Conservation (phyloP, 116 monocot genomes). For the Iris pallida region DNA sequence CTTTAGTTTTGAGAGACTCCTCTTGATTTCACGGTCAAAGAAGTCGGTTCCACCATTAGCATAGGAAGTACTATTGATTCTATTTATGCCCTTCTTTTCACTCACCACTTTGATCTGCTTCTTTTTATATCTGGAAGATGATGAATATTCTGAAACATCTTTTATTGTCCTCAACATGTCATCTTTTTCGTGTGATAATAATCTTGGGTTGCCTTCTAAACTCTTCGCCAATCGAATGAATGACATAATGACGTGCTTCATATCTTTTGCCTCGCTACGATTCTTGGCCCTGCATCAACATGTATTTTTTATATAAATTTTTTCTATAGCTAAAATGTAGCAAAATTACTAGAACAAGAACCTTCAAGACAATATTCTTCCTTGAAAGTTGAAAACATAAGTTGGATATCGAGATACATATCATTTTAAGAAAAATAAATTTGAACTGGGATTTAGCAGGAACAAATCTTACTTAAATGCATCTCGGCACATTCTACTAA, state of each 20-base stretch:
- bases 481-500: slow-evolving; percentile 85
- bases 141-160: slow-evolving; percentile 48
- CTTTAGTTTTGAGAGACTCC: slow-evolving; percentile 75
- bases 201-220: slow-evolving; percentile 53
- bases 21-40: slow-evolving; percentile 74
- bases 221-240: slow-evolving; percentile 73
- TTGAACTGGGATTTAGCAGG: neutral
- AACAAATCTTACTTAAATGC: slow-evolving; percentile 71
- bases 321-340: too few relatives aligned
- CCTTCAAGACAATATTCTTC: too few relatives aligned
- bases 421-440: too few relatives aligned
- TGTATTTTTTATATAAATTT: neutral
- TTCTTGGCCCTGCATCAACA: slow-evolving; percentile 50
- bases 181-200: slow-evolving; percentile 35
- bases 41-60: slow-evolving; percentile 53
- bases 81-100: slow-evolving; percentile 45
- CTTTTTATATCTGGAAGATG: slow-evolving; percentile 52
- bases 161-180: slow-evolving; percentile 26
- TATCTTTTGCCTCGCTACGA: slow-evolving; percentile 49
- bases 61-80: slow-evolving; percentile 23
- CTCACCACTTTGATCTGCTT: slow-evolving; percentile 30
- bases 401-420: too few relatives aligned
- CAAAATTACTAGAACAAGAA: too few relatives aligned
- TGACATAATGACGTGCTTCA: slow-evolving; percentile 55
- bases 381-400: too few relatives aligned